Base-by-base conservation (phyloP, 805 yeast species). In the Candida broadrunensis region DNA sequence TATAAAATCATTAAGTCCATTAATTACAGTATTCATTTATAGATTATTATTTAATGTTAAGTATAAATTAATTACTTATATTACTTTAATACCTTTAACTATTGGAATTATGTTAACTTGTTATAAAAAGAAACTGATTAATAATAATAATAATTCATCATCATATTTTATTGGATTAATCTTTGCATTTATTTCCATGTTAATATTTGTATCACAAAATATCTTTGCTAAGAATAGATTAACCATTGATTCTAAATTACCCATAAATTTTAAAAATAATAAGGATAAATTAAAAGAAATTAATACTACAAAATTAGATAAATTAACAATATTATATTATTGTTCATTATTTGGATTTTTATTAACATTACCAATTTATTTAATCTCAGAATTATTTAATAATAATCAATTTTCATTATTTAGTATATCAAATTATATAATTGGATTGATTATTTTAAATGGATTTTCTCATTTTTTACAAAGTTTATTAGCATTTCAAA, bases 1-100 rank as follows among this genome's bases (percentile, higher is more conserved):
- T 7, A 82, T 91, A 51, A 93, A 93, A 66, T 93, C 97, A 2
- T 69, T 91, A 29, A 83, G 95, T 24, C 99, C 99, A 2, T 70
- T 91, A 19, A 78, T 88, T 36, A 91, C 98, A 0, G 97, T 93
- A 11, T 61, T 80, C 23, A 86, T 87, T 33, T 89, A 89, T 64
- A 72, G 85, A 48, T 45, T 81, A 11, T 40, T 83, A 29, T 85
- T 83, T 56, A 69, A 74, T 23, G 75, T 70, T 36, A 63, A 67
- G 35, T 91, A 86, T 70, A 72, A 73, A 39, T 37, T 53, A 8
- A 72, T 77, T 52, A 89, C 97, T 2, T 91, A 91, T 56, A 47
- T 83, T 38, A 85, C 98, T 1, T 69, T 91, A 54, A 51, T 83
- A 0, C 96, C 98, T 0, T 70, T 91, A 45, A 78, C 90, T 32